Percentiles rank a stretch among this genome's conserved stretches.
These are phyloP conservation scores for Epichloe gansuensis DNA, from an alignment of 2,329 filamentous ascomycete genomes.

Conservation along the genomic window DNA sequence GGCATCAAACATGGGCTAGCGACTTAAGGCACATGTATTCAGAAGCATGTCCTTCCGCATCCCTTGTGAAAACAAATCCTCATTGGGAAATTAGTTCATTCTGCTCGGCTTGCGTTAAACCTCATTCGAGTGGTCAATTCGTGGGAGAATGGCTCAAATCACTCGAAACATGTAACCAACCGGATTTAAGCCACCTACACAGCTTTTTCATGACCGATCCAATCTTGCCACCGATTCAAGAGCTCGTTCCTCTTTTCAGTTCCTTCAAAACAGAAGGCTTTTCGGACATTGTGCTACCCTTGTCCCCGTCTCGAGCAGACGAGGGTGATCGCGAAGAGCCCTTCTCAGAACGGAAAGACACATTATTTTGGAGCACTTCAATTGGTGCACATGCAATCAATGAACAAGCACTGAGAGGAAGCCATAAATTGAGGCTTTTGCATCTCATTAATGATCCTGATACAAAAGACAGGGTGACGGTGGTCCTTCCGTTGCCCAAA, in stretches of 20 bases:
- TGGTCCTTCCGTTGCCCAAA: conserved; percentile 39
- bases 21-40: conserved; percentile 29
- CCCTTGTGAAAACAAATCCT: conserved; percentile 43
- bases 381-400: conserved; percentile 42
- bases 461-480: conserved; percentile 31
- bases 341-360: conserved; percentile 50
- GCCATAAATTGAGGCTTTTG: conserved; percentile 59
- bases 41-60: conserved; percentile 48
- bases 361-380: conserved; percentile 63
- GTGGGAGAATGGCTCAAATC: conserved; percentile 52
- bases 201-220: conserved; percentile 58
- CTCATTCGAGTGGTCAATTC: conserved; percentile 56
- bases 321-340: conserved; percentile 28
- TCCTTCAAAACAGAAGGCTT: conserved; percentile 60
- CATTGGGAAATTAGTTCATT: conserved; percentile 52
- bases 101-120: conserved; percentile 48
- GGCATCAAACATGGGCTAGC: conserved; percentile 6
- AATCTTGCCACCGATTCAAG: conserved; percentile 45
- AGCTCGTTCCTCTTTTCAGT: conserved; percentile 64
- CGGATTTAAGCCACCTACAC: conserved; percentile 61
- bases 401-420: conserved; percentile 46
- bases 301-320: conserved; percentile 30
- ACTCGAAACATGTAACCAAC: conserved; percentile 60
- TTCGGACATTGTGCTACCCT: conserved; percentile 63
- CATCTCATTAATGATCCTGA: conserved; percentile 52